Evolutionary conservation across 1,139 yeast genomes (phyloP).

Genomic region (Debaryomyces nepalensis): DNA sequence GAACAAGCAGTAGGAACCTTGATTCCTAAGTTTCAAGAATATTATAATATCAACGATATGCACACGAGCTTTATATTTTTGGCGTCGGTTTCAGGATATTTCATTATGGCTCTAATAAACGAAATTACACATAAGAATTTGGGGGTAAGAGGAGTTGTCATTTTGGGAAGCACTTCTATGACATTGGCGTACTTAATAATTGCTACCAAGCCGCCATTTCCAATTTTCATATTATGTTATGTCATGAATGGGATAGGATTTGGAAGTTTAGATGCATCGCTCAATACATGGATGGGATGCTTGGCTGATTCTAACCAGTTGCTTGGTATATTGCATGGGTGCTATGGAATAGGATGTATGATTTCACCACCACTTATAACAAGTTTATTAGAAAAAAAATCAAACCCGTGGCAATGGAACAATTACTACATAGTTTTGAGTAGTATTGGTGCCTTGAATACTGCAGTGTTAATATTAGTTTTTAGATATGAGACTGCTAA

Average conservation of each 20-base stretch:
- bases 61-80: conserved; percentile 41
- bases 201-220: conserved; percentile 41
- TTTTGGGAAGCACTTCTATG: conserved; percentile 39
- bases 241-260: conserved; percentile 58
- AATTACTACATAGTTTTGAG: too few relatives aligned
- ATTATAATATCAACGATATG: conserved; percentile 50
- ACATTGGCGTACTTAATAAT: conserved; percentile 32
- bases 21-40: conserved; percentile 51
- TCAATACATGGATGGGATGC: conserved; percentile 63
- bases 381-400: conserved; percentile 35
- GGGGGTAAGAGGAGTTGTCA: conserved; percentile 46
- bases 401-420: conserved; percentile 54
- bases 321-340: conserved; percentile 69
- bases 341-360: conserved; percentile 72
- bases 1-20: conserved; percentile 64
- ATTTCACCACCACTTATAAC: conserved; percentile 66
- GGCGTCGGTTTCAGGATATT: conserved; percentile 43
- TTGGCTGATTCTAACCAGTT: conserved; percentile 62
- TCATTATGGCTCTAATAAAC: conserved; percentile 42
- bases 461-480: conserved; percentile 21
- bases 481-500: conserved; percentile 60
- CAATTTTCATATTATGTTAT: conserved; percentile 39
- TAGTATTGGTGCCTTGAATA: too few relatives aligned
- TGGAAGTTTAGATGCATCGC: conserved; percentile 64
- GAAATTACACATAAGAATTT: conserved; percentile 35